Evolutionary conservation across 805 yeast species (phyloP).

Genomic region (Ogataea paraovalis): DNA sequence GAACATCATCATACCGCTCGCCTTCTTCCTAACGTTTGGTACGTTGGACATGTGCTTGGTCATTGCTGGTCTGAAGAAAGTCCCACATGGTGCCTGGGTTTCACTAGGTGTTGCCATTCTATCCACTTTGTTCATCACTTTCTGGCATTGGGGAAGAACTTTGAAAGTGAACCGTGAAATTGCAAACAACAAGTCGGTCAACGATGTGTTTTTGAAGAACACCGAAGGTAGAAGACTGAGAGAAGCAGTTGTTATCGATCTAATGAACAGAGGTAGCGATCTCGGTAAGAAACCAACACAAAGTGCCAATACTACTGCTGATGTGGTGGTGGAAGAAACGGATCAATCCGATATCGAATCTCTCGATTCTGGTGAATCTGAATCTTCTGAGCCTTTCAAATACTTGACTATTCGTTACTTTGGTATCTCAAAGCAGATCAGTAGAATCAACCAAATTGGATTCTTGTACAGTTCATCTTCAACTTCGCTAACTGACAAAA

Average conservation of each 20-base stretch:
- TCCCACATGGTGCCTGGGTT: constrained; percentile 62
- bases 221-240: constrained; percentile 16
- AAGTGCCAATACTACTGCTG: background rate
- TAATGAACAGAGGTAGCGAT: constrained; percentile 4
- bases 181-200: constrained; percentile 13
- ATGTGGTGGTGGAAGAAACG: background rate
- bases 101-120: constrained; percentile 45
- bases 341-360: constrained; percentile 1
- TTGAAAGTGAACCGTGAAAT: constrained; percentile 38
- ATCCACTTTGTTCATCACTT: constrained; percentile 33
- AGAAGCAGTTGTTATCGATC: constrained; percentile 18
- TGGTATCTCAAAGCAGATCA: constrained; percentile 10
- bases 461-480: constrained; percentile 39
- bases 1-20: constrained; percentile 33
- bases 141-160: constrained; percentile 48
- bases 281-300: background rate
- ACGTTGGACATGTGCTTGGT: constrained; percentile 46
- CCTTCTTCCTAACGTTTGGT: constrained; percentile 37
- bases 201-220: constrained; percentile 32
- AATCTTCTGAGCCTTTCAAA: background rate
- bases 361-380: background rate
- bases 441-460: constrained; percentile 35
- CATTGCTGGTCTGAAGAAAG: constrained; percentile 46
- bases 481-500: constrained; percentile 37
- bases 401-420: constrained; percentile 7